phyloP scores from a whole-genome alignment of 352 stramenopile genomes.

The Phytophthora pisi region DNA sequence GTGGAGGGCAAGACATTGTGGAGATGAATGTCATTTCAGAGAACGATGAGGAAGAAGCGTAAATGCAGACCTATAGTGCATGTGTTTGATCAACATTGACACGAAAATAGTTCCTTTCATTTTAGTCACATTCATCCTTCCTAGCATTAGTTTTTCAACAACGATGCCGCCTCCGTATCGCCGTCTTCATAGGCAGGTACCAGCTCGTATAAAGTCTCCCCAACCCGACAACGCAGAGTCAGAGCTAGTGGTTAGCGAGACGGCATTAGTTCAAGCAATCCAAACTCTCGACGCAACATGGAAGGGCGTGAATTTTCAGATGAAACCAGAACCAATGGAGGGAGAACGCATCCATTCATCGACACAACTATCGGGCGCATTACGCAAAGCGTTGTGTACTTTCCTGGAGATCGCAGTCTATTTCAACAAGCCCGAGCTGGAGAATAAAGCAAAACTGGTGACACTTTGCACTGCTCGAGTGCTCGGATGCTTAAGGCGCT shows the following conservation, averaged over 20 bases:
- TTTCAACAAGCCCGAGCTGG: constrained; percentile 23
- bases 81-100: not conserved
- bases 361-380: constrained; percentile 8
- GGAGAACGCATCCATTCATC: not conserved
- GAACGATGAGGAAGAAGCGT: constrained; percentile 74
- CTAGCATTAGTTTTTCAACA: not conserved
- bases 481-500: constrained; percentile 44
- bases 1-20: constrained; percentile 48
- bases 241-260: constrained; percentile 20
- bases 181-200: not conserved
- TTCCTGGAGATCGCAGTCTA: constrained; percentile 36
- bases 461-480: constrained; percentile 45
- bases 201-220: not conserved
- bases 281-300: constrained; percentile 43
- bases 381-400: constrained; percentile 34
- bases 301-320: constrained; percentile 8
- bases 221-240: not conserved
- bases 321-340: not conserved
- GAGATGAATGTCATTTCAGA: constrained; percentile 87
- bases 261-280: constrained; percentile 47
- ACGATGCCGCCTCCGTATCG: constrained; percentile 19
- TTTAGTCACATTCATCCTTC: not conserved
- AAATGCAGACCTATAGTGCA: constrained; percentile 6
- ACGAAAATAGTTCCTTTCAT: constrained; percentile 35
- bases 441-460: constrained; percentile 24